Base-by-base conservation (phyloP, 2,329 filamentous ascomycete species). In the Hypoxylon sp. region DNA sequence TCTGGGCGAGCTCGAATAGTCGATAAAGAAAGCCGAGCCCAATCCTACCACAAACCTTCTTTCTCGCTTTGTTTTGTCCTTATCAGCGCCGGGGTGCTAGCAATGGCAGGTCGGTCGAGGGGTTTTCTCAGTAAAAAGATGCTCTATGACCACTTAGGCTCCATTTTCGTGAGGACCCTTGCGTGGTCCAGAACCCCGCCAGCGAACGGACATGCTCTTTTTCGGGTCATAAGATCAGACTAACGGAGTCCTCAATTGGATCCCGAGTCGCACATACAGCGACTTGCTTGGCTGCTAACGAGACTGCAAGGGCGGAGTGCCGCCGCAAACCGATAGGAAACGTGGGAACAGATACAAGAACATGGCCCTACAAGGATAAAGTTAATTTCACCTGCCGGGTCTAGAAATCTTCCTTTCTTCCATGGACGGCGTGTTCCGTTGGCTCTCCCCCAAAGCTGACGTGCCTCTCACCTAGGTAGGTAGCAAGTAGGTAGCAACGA, bases 161-260 rank as follows among this genome's bases (percentile, higher is more conserved):
- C 48, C 51, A 65, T 65, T 61, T 60, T 47, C 44, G 11, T 13
- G 11, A 50, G 44, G 9, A 70, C 54, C 63, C 54, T 63, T 69
- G 65, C 51, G 42, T 60, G 50, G 63, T 54, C 68, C 42, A 69
- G 65, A 68, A 68, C 46, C 63, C 63, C 62, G 64, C 46, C 31
- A 29, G 48, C 37, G 26, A 53, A 26, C 37, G 11, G 22, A 46
- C 55, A 65, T 39, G 62, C 33, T 58, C 48, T 44, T 63, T 63
- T 63, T 60, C n/a, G 39, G 67, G 63, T 72, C 70, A 72, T 65
- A 51, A 72, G 70, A 65, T 68, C 58, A 68, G 47, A 54, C 57
- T 65, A 57, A 60, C 22, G 60, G 51, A 37, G 24, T 19, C 51
- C 46, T 29, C 46, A 26, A 67, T 64, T 57, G 35, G 39, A 59